phyloP scores from a whole-genome alignment of 208 protist species.

The Strigomonas culicis region DNA sequence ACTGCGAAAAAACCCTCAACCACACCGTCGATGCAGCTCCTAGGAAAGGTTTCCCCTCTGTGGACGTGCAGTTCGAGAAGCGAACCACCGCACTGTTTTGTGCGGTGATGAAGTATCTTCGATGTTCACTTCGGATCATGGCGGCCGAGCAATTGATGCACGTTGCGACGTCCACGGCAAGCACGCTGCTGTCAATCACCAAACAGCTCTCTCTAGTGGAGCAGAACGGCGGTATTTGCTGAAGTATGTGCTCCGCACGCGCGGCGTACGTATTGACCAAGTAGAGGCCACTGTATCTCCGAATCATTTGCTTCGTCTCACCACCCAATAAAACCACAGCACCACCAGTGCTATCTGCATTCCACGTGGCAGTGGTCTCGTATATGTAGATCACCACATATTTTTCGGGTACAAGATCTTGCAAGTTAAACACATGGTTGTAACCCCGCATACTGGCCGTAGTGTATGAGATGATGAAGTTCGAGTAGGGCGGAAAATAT shows the following conservation, averaged over 20 bases:
- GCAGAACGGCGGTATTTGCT: not conserved
- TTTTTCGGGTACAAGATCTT: not conserved
- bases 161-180: constrained; percentile 1
- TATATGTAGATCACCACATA: constrained; percentile 1
- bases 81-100: not conserved
- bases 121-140: not conserved
- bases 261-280: not conserved
- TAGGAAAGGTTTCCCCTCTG: not conserved
- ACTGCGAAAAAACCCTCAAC: not conserved
- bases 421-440: not conserved
- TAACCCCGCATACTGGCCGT: not conserved
- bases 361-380: not conserved
- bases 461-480: not conserved
- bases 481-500: not conserved
- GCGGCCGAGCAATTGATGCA: not conserved
- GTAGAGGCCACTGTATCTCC: not conserved
- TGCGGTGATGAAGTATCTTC: not conserved
- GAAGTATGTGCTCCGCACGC: not conserved
- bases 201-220: not conserved
- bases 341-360: not conserved
- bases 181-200: not conserved
- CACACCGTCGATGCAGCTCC: too few relatives aligned
- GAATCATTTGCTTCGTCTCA: not conserved
- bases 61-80: not conserved
- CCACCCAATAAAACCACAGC: not conserved